These are phyloP conservation scores for Polyporus arcularius DNA, from an alignment of 768 basidiomycete genomes.

Conservation along the genomic window DNA sequence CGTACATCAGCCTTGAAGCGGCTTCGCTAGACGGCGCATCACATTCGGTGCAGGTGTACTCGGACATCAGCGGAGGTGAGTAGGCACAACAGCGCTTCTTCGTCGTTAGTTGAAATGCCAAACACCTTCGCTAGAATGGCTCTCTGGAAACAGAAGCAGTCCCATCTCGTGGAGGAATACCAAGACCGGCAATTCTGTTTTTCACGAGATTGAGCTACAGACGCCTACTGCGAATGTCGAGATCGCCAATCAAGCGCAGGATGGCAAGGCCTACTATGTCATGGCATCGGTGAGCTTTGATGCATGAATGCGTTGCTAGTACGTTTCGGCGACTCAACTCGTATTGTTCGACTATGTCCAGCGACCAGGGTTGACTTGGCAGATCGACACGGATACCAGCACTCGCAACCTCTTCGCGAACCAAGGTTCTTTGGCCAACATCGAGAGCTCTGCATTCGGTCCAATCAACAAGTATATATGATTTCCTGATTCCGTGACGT, in stretches of 20 bases:
- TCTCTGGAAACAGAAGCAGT: slow-evolving; percentile 10
- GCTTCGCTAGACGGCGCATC: slow-evolving; percentile 31
- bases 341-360: background rate
- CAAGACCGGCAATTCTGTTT: slow-evolving; percentile 6
- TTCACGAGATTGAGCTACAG: slow-evolving; percentile 15
- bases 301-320: too few species aligned
- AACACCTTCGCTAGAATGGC: slow-evolving; percentile 11
- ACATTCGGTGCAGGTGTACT: slow-evolving; percentile 39
- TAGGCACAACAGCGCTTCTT: background rate
- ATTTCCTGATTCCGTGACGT: background rate
- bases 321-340: too few species aligned
- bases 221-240: slow-evolving; percentile 5
- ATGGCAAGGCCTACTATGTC: slow-evolving; percentile 15
- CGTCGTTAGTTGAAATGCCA: background rate
- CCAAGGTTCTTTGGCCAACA: slow-evolving; percentile 19
- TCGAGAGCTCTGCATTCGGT: slow-evolving; percentile 6
- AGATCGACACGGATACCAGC: slow-evolving; percentile 5
- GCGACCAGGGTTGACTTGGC: slow-evolving; percentile 10
- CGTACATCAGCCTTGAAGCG: slow-evolving; percentile 36
- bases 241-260: slow-evolving; percentile 12
- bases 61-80: slow-evolving; percentile 41
- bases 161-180: slow-evolving; percentile 10
- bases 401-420: slow-evolving; percentile 22
- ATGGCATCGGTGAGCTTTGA: slow-evolving; percentile 11
- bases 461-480: slow-evolving; percentile 18